Evolutionary conservation across 2,329 filamentous ascomycete genomes (phyloP), one percentile per base, ranked within the genome.

Genomic region (Fusarium sp.): DNA sequence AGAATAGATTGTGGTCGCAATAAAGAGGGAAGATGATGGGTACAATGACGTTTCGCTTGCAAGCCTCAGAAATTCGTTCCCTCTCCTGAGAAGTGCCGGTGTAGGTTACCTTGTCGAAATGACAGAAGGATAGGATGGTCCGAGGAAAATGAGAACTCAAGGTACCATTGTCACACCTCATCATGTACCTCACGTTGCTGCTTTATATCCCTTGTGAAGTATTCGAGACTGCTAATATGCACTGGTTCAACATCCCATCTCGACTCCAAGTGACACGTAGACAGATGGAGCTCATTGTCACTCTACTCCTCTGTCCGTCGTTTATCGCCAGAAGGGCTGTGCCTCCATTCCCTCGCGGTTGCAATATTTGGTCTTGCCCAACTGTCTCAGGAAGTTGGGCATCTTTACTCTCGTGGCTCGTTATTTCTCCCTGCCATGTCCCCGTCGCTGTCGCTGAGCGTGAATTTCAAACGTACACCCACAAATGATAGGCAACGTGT

Each of bases 401-500:
- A 72, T 68, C 71, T 56, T 56, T 70, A 57, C 59, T 72, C 68
- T 43, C 61, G 46, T 40, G 50, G 40, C 62, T 63, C 66, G 62
- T 55, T 63, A 43, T 53, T 67, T 64, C 49, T 60, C 46, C 50
- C 43, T 57, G 66, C 27, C 62, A 62, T 68, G 49, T 63, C 66
- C 67, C 62, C 56, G 62, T 61, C 51, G 45, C 30, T 47, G 46
- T 59, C 50, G 44, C 40, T 48, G 45, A 51, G 33, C 54, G 45
- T 70, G 56, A 47, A 67, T 53, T 45, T 49, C 63, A 52, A 56
- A 53, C 41, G 30, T 44, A 23, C 47, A 47, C 51, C 71, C 71
- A 73, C 71, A 71, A 59, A 70, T 69, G 65, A 71, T 67, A 50
- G 50, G 65, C 62, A 65, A 73, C 71, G 71, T 73, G 71, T 72